Evolutionary conservation across 371 early-diverging fungal species (phyloP), one percentile per base, ranked within the genome.

Genomic region (Mucor mucedo): DNA sequence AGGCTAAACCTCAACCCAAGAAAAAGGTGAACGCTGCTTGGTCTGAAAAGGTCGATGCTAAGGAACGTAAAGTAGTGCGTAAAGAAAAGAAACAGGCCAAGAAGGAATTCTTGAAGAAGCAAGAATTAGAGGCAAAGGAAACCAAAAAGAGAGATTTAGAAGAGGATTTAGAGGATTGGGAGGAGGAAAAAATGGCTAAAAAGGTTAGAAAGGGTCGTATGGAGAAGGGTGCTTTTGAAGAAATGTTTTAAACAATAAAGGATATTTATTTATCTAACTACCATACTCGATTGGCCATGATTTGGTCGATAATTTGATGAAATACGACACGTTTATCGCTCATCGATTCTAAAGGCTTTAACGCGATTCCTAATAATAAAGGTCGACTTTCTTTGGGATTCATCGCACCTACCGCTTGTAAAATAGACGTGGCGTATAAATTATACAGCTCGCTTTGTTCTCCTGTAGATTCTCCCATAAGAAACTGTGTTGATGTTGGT

Each of bases 21-120:
- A 69, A 70, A 66, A 63, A 72, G 63, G 55, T 53, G 13, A 29
- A 55, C 0, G 75, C 70, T 6, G 83, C 92, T 9, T 94, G 95
- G 95, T 93, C 93, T 2, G 78, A 87, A 6, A 83, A 92, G 53
- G 72, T 71, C 52, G 90, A 87, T 30, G 82, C 82, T 41, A 91
- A 89, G 72, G 87, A 87, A 47, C 75, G 85, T 27, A 80, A 88
- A 48, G 49, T 70, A 14, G 88, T 89, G 32, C 82, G 94, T 6
- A 78, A 87, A 49, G 70, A 85, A 60, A 93, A 93, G 82, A 83
- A 86, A 58, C 87, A 87, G 32, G 78, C 80, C 14, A 87, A 86
- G 60, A 77, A 78, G 39, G 87, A 87, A 27, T 84, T 72, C 35
- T 47, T 85, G 39, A 84, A 84, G 66, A 79, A 78, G 6, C 73